Evolutionary conservation across 2,329 filamentous ascomycete genomes (phyloP).

Genomic region (Monosporascus ibericus): DNA sequence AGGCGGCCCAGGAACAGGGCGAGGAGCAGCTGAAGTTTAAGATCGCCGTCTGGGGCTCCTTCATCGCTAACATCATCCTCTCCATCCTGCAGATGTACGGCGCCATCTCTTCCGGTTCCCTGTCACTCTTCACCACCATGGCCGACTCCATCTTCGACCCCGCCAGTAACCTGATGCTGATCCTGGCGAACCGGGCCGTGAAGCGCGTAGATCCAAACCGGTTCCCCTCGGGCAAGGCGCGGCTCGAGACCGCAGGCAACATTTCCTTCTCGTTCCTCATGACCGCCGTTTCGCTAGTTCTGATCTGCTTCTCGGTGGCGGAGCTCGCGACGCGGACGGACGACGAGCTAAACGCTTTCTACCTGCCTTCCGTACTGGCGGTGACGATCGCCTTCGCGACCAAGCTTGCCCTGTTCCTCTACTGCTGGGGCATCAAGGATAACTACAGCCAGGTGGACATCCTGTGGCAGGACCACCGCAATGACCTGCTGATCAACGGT

Average conservation of each 20-base stretch:
- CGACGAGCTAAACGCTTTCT: constrained; percentile 57
- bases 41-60: constrained; percentile 60
- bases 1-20: constrained; percentile 72
- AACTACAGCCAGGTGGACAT: constrained; percentile 89
- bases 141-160: constrained; percentile 94
- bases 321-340: constrained; percentile 53
- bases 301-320: constrained; percentile 80
- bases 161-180: constrained; percentile 78
- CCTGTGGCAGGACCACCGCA: constrained; percentile 94
- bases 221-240: constrained; percentile 88
- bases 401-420: constrained; percentile 78
- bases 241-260: constrained; percentile 92
- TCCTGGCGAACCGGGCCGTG: constrained; percentile 82
- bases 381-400: constrained; percentile 79
- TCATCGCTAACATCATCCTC: constrained; percentile 75
- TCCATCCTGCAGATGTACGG: constrained; percentile 82
- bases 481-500: constrained; percentile 94
- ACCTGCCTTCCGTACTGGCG: constrained; percentile 77
- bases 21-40: constrained; percentile 75
- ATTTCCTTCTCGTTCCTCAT: constrained; percentile 96
- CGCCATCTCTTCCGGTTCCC: constrained; percentile 78
- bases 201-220: constrained; percentile 77
- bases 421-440: constrained; percentile 87
- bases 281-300: constrained; percentile 83
- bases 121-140: constrained; percentile 96